Evolutionary conservation across 164 flowering plant species (phyloP), one percentile per base, ranked within the genome.

Genomic region (Dillenia turbinata): DNA sequence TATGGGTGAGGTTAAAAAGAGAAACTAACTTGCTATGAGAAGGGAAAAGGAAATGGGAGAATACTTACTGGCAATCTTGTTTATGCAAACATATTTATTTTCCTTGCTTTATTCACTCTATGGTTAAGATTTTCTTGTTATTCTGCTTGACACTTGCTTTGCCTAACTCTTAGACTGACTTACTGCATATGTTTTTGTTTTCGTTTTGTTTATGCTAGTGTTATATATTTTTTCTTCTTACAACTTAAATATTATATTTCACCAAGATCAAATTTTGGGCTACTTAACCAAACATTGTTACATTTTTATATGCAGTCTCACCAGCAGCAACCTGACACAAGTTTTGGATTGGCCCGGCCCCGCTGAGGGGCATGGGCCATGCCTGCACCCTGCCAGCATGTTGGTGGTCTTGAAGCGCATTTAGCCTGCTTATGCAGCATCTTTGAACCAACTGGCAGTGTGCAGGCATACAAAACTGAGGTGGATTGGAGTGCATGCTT

Each of bases 261-360:
- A 33, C 7, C 40, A 33, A 33, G 6, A 4, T 33, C 6, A 4
- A 33, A 33, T 33, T 33, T 33, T 33, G 40, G 40, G 7, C 40
- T 33, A 33, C 40, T 33, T 33, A 33, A 4, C 40, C 40, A 4
- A 33, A 33, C 10, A 14, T 64, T 52, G 22, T 16, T 57, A 12
- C 52, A 43, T 63, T 19, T 46, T 8, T 46, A 66, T 60, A 1
- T 83, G 76, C 92, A 93, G 96, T 76, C 86, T 75, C 95, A 79
- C 64, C 96, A 86, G 73, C 97, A 84, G 75, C 94, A 85, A 77
- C 84, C 83, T 72, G 91, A 90, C 81, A 81, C 89, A 43, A 84
- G 83, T 84, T 85, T 76, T 83, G 98, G 97, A 72, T 76, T 89
- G 76, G 97, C 97, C 85, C 97, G 98, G 95, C 98, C 98, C 96